Conservation (phyloP, 2,329 filamentous ascomycete genomes). For the Neopestalotiopsis sp. region DNA sequence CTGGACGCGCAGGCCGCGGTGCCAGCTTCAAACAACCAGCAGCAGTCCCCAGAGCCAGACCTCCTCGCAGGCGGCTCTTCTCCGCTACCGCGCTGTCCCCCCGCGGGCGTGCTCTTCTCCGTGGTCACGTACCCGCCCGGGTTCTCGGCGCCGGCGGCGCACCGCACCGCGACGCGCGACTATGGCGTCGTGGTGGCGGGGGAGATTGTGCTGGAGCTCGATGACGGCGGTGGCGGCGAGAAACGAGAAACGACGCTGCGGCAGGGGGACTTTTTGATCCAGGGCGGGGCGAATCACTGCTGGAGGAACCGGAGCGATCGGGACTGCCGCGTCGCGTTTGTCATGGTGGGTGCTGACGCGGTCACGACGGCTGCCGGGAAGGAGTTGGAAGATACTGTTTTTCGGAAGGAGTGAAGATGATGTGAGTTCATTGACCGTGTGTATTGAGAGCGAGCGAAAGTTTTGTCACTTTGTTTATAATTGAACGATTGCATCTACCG, state of each 20-base stretch:
- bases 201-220: slow-evolving; percentile 45
- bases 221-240: slow-evolving; percentile 34
- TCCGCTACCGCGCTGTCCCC: slow-evolving; percentile 40
- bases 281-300: slow-evolving; percentile 49
- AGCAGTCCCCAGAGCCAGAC: slow-evolving; percentile 19
- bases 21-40: slow-evolving; percentile 36
- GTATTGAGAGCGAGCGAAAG: background rate
- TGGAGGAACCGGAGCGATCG: slow-evolving; percentile 53
- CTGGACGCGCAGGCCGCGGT: slow-evolving; percentile 37
- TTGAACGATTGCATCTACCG: too few relatives aligned
- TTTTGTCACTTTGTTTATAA: too few relatives aligned
- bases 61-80: slow-evolving; percentile 20
- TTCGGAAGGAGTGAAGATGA: slow-evolving; percentile 21
- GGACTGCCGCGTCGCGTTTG: slow-evolving; percentile 44
- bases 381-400: slow-evolving; percentile 40
- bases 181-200: slow-evolving; percentile 46
- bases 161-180: slow-evolving; percentile 47
- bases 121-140: slow-evolving; percentile 38
- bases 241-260: slow-evolving; percentile 41
- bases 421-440: background rate
- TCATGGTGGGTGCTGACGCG: slow-evolving; percentile 47
- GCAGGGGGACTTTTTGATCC: slow-evolving; percentile 46
- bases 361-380: slow-evolving; percentile 43
- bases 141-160: slow-evolving; percentile 44
- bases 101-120: slow-evolving; percentile 41